Evolutionary conservation across 2,329 filamentous ascomycete species (phyloP).

Genomic region (Tolypocladium guangdongense): DNA sequence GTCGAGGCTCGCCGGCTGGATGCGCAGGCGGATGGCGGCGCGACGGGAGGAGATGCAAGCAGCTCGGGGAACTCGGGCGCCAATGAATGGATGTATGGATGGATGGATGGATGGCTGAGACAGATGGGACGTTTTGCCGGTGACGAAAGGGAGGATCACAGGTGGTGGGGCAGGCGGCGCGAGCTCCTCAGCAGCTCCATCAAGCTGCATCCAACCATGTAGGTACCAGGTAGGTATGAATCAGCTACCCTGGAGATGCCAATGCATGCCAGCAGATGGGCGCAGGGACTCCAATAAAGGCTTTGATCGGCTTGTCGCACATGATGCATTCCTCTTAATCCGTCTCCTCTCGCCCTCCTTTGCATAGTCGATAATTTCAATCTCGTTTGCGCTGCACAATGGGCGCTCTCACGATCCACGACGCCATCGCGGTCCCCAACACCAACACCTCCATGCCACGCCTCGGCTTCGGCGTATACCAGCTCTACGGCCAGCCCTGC

Average conservation of each 20-base stretch:
- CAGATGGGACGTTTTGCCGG: not conserved
- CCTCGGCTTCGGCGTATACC: slow-evolving; percentile 64
- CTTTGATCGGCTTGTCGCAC: not conserved
- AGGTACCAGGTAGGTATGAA: too few species aligned
- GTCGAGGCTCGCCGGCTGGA: not conserved
- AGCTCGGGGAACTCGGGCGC: not conserved
- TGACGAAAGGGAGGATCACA: not conserved
- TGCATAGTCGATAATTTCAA: too few species aligned
- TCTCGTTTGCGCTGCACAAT: not conserved
- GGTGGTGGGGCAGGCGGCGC: not conserved
- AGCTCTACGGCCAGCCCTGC: slow-evolving; percentile 42
- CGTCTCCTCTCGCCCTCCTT: not conserved
- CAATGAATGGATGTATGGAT: not conserved
- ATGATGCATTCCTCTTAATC: too few species aligned
- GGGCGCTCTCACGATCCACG: slow-evolving; percentile 5
- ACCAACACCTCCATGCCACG: slow-evolving; percentile 39
- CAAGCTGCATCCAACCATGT: too few species aligned
- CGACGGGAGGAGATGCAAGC: not conserved
- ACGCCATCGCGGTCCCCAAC: slow-evolving; percentile 11
- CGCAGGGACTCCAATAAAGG: not conserved
- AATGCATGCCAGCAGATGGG: too few species aligned
- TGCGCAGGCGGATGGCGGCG: not conserved
- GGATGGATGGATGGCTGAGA: not conserved
- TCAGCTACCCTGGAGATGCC: not conserved
- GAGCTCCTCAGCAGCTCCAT: too few species aligned